A percentile compares a stretch with the other conserved stretches of the same genome.
phyloP scores from a whole-genome alignment of 148 eudicot species.

The Simmondsia chinensis region DNA sequence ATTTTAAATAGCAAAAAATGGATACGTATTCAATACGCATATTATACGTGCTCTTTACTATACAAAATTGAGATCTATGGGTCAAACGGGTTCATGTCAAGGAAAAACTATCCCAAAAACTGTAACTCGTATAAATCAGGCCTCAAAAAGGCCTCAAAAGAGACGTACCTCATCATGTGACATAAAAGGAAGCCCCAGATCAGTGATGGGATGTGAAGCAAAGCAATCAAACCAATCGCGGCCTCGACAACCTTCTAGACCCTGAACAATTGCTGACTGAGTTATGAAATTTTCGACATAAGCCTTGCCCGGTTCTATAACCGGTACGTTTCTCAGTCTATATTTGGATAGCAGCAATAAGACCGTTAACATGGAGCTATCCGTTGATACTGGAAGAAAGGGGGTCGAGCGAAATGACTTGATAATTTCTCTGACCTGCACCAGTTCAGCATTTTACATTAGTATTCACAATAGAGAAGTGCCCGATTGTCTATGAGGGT shows the following conservation, averaged over 20 bases:
- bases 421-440: conserved; percentile 64
- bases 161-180: conserved; percentile 46
- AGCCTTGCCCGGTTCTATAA: conserved; percentile 64
- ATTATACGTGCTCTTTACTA: too few species aligned
- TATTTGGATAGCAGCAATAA: conserved; percentile 78
- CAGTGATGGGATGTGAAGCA: conserved; percentile 49
- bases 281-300: conserved; percentile 72
- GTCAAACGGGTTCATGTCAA: too few species aligned
- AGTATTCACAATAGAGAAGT: too few species aligned
- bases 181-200: conserved; percentile 93
- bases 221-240: conserved; percentile 91
- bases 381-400: conserved; percentile 68
- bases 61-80: too few species aligned
- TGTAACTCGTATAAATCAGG: too few species aligned
- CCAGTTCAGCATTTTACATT: too few species aligned
- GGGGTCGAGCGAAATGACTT: conserved; percentile 78
- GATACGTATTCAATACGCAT: too few species aligned
- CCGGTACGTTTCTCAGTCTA: conserved; percentile 87
- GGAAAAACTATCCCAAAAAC: too few species aligned
- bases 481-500: too few species aligned
- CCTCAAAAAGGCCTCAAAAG: neutral
- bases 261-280: conserved; percentile 79
- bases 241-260: conserved; percentile 71
- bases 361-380: conserved; percentile 80
- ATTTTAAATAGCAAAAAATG: too few species aligned